These are phyloP conservation scores for Gaeumannomyces tritici DNA, from an alignment of 2,329 filamentous ascomycete species.

Conservation along the genomic window DNA sequence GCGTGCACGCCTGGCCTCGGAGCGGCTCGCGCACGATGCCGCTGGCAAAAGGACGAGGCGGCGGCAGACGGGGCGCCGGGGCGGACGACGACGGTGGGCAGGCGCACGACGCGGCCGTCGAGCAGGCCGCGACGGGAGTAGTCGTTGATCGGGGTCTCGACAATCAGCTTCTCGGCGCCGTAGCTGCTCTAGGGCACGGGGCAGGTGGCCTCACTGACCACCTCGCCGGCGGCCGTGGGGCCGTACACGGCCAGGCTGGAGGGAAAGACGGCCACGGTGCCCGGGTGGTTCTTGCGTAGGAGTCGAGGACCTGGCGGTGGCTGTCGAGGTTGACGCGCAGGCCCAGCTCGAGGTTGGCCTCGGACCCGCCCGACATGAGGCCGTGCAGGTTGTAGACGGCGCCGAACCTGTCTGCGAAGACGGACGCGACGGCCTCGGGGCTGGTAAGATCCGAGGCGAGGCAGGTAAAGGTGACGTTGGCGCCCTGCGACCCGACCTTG, in stretches of 20 bases:
- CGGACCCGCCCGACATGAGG: constrained; percentile 46
- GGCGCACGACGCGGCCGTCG: constrained; percentile 36
- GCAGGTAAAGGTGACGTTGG: constrained; percentile 29
- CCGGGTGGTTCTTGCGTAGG: constrained; percentile 32
- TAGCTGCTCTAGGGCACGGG: constrained; percentile 45
- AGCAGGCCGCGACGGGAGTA: constrained; percentile 41
- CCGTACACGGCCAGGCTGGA: constrained; percentile 43
- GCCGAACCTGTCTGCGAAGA: constrained; percentile 26
- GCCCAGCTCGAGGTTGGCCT: constrained; percentile 41
- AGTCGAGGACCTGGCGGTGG: constrained; percentile 36
- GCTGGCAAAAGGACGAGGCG: constrained; percentile 42
- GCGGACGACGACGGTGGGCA: constrained; percentile 42
- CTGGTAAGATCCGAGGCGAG: constrained; percentile 33
- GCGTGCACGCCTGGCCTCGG: constrained; percentile 31
- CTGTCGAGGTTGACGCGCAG: constrained; percentile 39
- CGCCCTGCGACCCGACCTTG: constrained; percentile 16
- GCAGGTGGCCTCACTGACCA: constrained; percentile 28
- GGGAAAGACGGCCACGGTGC: constrained; percentile 39
- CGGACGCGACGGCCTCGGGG: constrained; percentile 14
- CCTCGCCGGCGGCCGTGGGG: constrained; percentile 12
- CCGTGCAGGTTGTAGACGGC: constrained; percentile 42
- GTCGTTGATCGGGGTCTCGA: constrained; percentile 43
- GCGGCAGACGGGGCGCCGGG: constrained; percentile 41
- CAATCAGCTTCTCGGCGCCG: constrained; percentile 43
- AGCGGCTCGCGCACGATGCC: constrained; percentile 45